Evolutionary conservation across 208 protist genomes (phyloP).

Genomic region (Trypanosoma brucei): DNA sequence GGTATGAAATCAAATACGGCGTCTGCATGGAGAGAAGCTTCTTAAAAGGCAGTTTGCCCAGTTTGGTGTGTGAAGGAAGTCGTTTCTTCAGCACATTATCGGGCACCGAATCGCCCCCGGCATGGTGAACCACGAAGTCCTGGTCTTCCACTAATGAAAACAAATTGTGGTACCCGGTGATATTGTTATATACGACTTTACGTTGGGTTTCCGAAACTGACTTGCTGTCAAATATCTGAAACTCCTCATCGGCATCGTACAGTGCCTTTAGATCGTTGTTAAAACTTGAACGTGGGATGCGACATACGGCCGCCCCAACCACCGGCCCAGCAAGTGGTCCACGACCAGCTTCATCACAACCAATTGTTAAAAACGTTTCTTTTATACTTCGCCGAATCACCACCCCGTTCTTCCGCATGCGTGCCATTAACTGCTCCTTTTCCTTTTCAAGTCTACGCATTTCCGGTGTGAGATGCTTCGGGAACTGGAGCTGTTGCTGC

Average conservation of each 20-base stretch:
- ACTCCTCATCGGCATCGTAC: constrained; percentile 73
- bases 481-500: constrained; percentile 17
- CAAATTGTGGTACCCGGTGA: constrained; percentile 75
- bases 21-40: constrained; percentile 84
- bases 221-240: constrained; percentile 89
- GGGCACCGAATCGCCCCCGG: constrained; percentile 48
- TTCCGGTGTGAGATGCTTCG: constrained; percentile 24
- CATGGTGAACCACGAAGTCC: constrained; percentile 80
- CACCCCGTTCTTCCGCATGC: constrained; percentile 69
- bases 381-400: constrained; percentile 76
- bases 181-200: constrained; percentile 73
- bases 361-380: constrained; percentile 83
- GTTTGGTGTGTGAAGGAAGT: constrained; percentile 50
- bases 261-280: constrained; percentile 77
- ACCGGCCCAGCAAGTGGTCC: constrained; percentile 87
- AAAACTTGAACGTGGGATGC: constrained; percentile 82
- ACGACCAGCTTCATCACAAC: constrained; percentile 86
- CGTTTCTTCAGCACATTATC: constrained; percentile 34
- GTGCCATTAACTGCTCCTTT: constrained; percentile 37
- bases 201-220: constrained; percentile 69
- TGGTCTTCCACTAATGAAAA: constrained; percentile 60
- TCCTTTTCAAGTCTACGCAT: constrained; percentile 43
- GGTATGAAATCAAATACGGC: constrained; percentile 79
- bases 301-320: constrained; percentile 80
- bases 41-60: constrained; percentile 76